Percentiles rank a stretch among this genome's conserved stretches.
These are phyloP conservation scores for Jatropha multifida DNA, from an alignment of 441 rosid genomes.

Conservation along the genomic window DNA sequence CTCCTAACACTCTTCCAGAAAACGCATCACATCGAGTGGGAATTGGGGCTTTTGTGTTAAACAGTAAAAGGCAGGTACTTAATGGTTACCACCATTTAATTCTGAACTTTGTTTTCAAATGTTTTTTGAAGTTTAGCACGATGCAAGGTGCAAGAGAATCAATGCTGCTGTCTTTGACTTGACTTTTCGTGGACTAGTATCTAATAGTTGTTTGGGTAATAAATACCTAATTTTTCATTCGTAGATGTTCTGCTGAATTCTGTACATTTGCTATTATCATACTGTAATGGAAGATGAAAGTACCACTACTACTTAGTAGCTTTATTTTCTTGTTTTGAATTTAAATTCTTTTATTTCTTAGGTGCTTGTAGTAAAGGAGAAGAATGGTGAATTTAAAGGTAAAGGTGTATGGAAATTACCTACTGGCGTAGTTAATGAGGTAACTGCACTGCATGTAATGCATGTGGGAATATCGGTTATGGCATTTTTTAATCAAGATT, in stretches of 20 bases:
- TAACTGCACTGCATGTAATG: constrained; percentile 20
- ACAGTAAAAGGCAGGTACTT: constrained; percentile 44
- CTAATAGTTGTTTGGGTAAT: background rate
- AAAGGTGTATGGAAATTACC: constrained; percentile 70
- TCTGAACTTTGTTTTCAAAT: background rate
- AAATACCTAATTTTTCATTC: background rate
- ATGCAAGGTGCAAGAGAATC: background rate
- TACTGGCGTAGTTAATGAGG: constrained; percentile 70
- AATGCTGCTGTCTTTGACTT: background rate
- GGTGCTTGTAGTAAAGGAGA: constrained; percentile 83
- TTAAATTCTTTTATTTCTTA: constrained; percentile 18
- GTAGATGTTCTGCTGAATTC: background rate
- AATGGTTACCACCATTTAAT: background rate
- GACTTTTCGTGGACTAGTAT: no score
- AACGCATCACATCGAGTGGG: constrained; percentile 82
- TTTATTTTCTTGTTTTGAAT: background rate
- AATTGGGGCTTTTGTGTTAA: constrained; percentile 65
- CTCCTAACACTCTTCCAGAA: constrained; percentile 50
- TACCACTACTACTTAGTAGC: background rate
- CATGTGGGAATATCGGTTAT: background rate
- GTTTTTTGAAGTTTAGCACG: background rate
- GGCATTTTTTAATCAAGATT: background rate
- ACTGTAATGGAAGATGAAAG: background rate
- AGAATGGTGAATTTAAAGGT: constrained; percentile 51
- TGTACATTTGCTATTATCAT: background rate